Evolutionary conservation across 108 stramenopile genomes (phyloP).

Genomic region (Skeletonema menzelii): DNA sequence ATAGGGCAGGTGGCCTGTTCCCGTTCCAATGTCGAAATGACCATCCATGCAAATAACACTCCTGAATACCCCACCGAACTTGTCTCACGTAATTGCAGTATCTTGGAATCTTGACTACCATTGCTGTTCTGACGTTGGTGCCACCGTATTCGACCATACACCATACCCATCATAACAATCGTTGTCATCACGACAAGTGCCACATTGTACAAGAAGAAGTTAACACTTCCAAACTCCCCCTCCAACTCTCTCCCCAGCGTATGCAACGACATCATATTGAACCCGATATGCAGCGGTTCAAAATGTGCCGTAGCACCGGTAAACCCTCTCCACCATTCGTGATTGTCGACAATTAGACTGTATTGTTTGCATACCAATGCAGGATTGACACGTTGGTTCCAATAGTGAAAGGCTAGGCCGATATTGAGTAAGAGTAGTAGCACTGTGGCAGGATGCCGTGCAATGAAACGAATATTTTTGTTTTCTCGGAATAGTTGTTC

Average conservation of each 20-base stretch:
- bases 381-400: conserved; percentile 61
- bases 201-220: conserved; percentile 65
- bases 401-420: conserved; percentile 63
- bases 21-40: conserved; percentile 59
- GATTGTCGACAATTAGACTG: conserved; percentile 32
- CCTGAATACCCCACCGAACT: conserved; percentile 81
- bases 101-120: background rate
- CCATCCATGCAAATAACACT: conserved; percentile 85
- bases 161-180: conserved; percentile 57
- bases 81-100: conserved; percentile 28
- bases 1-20: conserved; percentile 67
- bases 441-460: conserved; percentile 47
- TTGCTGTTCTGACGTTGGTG: background rate
- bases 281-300: conserved; percentile 76
- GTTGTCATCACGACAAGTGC: conserved; percentile 62
- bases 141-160: conserved; percentile 25
- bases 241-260: conserved; percentile 65
- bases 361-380: conserved; percentile 51
- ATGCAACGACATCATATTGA: conserved; percentile 79
- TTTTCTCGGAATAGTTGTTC: conserved; percentile 32
- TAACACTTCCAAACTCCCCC: conserved; percentile 49
- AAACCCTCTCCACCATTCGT: conserved; percentile 67
- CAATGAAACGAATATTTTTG: conserved; percentile 36
- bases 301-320: conserved; percentile 80
- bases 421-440: conserved; percentile 56